phyloP scores from a whole-genome alignment of 441 rosid genomes.

The Populus trichocarpa region DNA sequence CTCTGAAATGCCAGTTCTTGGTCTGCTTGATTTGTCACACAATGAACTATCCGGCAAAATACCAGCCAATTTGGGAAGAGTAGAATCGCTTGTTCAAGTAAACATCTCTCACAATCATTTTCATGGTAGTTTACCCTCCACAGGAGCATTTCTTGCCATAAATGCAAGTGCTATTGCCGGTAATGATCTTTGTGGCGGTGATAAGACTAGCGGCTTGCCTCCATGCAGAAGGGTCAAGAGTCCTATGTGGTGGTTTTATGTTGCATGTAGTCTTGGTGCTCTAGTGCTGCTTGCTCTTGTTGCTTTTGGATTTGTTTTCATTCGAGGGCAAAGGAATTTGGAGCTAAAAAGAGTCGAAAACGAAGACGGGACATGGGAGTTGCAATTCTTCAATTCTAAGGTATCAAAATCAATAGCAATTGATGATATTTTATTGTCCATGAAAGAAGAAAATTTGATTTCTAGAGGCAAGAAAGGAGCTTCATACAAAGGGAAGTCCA shows the following conservation, averaged over 20 bases:
- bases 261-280: slow-evolving; percentile 35
- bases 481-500: slow-evolving; percentile 33
- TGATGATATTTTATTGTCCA: slow-evolving; percentile 39
- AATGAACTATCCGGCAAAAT: slow-evolving; percentile 63
- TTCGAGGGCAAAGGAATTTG: slow-evolving; percentile 32
- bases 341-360: slow-evolving; percentile 52
- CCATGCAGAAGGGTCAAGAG: slow-evolving; percentile 45
- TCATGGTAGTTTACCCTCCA: slow-evolving; percentile 60
- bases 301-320: slow-evolving; percentile 24
- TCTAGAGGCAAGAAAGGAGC: slow-evolving; percentile 34
- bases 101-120: slow-evolving; percentile 76
- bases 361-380: slow-evolving; percentile 70
- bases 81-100: slow-evolving; percentile 69
- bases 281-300: slow-evolving; percentile 27
- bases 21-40: slow-evolving; percentile 70
- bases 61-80: slow-evolving; percentile 52
- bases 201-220: slow-evolving; percentile 37
- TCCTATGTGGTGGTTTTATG: slow-evolving; percentile 47
- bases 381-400: slow-evolving; percentile 50
- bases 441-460: slow-evolving; percentile 44
- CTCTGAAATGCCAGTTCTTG: slow-evolving; percentile 61
- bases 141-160: slow-evolving; percentile 74
- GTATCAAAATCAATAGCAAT: slow-evolving; percentile 36
- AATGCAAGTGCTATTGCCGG: slow-evolving; percentile 64
- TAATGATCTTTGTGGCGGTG: slow-evolving; percentile 62